Evolutionary conservation across 169 alveolate genomes (phyloP), one percentile per base, ranked within the genome.

Genomic region (Plasmodium reichenowi): DNA sequence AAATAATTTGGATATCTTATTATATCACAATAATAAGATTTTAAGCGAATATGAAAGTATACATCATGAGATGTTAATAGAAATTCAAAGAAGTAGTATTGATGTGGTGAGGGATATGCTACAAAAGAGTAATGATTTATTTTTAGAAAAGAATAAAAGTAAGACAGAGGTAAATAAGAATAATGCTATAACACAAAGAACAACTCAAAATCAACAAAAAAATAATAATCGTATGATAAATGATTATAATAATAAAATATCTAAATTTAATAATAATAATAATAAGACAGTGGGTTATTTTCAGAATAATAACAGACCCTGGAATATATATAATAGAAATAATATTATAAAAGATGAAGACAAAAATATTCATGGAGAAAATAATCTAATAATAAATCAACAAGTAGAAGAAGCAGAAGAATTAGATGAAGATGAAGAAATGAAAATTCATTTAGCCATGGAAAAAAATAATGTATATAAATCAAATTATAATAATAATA

Each of bases 311-410:
- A 80, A 80, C 12, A 71, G 54, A n/a, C 73, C 90, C 38, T 80
- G 90, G 90, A 80, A 80, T 68, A 73, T 80, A 8, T 80, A 80
- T 72, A 80, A 80, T 50, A 52, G 90, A 68, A 80, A 80, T 80
- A 60, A 56, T 54, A 62, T 13, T 2, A 56, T 7, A 15, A 56
- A 47, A 22, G 83, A 80, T 3, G 22, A 29, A n/a, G 45, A 32
- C 3, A 32, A 32, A 32, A 32, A 32, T 32, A 32, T 3, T 32
- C 0, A 32, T 32, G 7, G 5, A 0, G 45, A 32, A 32, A 32
- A 32, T 0, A 32, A 32, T 32, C 3, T 32, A 0, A 32, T 32
- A 0, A 32, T 4, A 32, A 32, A 32, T 32, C 22, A 4, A n/a
- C 38, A 45, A 20, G 83, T 67, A 5, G 38, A 29, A n/a, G 78